Conservation (phyloP, 805 yeast genomes). For the Nakazawaea anatomiae region DNA sequence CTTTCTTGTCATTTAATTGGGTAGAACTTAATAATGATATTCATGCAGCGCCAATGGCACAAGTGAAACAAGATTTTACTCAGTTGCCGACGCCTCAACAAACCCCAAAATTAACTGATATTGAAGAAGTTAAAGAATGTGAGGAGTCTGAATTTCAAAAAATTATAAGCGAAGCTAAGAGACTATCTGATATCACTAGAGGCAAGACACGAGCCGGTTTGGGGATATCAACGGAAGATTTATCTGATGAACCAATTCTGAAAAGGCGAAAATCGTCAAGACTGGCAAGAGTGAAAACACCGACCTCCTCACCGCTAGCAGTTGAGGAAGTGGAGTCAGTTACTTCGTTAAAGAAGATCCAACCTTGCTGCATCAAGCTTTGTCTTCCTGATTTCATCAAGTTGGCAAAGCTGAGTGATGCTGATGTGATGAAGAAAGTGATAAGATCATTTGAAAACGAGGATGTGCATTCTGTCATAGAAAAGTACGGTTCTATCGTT, state of each 20-base stretch:
- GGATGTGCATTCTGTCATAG: not conserved
- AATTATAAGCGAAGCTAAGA: conserved; percentile 18
- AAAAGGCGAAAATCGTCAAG: conserved; percentile 8
- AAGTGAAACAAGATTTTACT: not conserved
- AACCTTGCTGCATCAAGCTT: not conserved
- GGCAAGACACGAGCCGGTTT: not conserved
- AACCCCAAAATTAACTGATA: conserved; percentile 16
- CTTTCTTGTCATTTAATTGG: conserved; percentile 43
- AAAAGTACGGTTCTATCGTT: not conserved
- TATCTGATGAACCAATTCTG: not conserved
- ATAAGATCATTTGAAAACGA: conserved; percentile 4
- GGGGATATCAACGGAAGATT: not conserved
- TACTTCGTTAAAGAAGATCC: not conserved
- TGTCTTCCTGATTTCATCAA: conserved; percentile 6
- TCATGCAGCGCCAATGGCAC: conserved; percentile 7
- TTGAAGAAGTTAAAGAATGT: conserved; percentile 8
- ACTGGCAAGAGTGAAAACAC: conserved; percentile 9
- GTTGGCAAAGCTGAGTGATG: not conserved
- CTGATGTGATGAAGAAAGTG: conserved; percentile 3
- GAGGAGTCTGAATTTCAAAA: conserved; percentile 19
- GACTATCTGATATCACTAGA: not conserved
- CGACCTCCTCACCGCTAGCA: not conserved
- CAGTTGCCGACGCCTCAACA: conserved; percentile 24
- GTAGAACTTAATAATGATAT: conserved; percentile 27
- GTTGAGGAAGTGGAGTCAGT: not conserved